These are phyloP conservation scores for Sphaerosporella brunnea DNA, from an alignment of 495 filamentous ascomycete genomes.

Conservation along the genomic window DNA sequence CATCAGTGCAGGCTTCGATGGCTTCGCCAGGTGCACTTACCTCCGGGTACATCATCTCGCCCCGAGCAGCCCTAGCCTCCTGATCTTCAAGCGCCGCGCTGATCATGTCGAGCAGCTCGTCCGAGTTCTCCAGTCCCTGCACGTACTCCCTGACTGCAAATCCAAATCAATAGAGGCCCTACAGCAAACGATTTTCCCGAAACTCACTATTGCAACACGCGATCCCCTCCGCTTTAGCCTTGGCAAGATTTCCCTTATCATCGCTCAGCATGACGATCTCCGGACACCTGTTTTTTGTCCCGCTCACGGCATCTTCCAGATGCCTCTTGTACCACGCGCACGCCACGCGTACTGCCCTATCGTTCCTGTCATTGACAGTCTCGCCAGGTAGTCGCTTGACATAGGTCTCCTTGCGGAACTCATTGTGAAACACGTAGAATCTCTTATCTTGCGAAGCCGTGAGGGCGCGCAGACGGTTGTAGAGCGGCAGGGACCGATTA, in stretches of 20 bases:
- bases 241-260: constrained; percentile 69
- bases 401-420: constrained; percentile 85
- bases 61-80: constrained; percentile 41
- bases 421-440: constrained; percentile 98
- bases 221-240: constrained; percentile 60
- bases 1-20: not conserved
- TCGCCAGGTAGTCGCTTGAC: constrained; percentile 56
- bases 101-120: constrained; percentile 86
- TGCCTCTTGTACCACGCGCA: constrained; percentile 82
- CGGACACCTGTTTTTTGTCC: constrained; percentile 44
- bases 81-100: constrained; percentile 52
- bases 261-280: constrained; percentile 85
- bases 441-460: constrained; percentile 90
- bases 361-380: constrained; percentile 91
- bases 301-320: constrained; percentile 38
- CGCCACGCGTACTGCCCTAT: constrained; percentile 71
- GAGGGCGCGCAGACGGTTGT: constrained; percentile 75
- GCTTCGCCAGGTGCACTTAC: constrained; percentile 4
- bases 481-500: constrained; percentile 82
- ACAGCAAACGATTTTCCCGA: not conserved
- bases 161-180: not conserved
- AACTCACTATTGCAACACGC: constrained; percentile 26
- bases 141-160: constrained; percentile 56
- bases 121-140: constrained; percentile 60
- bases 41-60: constrained; percentile 54